Percentiles rank a stretch among this genome's conserved stretches.
Evolutionary conservation across 2,329 filamentous ascomycete species (phyloP).

Genomic region (Alternaria triticimaculans): DNA sequence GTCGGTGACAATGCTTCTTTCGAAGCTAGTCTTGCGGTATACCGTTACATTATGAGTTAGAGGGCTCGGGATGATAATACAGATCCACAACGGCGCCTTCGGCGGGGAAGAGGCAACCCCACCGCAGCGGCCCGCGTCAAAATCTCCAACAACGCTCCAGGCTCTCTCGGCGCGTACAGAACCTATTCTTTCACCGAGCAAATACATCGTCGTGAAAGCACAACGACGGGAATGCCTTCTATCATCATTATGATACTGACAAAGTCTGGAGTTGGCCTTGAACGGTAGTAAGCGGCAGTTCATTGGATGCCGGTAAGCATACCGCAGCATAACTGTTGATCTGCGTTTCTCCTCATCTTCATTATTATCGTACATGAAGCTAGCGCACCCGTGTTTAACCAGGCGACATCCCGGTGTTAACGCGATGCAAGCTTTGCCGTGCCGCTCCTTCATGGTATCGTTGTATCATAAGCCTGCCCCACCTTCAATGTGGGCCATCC

Average conservation of each 20-base stretch:
- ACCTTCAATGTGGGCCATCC: not conserved
- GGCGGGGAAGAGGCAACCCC: not conserved
- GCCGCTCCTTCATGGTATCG: too few species aligned
- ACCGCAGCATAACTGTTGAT: too few species aligned
- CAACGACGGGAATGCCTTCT: too few species aligned
- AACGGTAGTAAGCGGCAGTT: not conserved
- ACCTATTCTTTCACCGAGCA: too few species aligned
- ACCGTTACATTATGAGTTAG: not conserved
- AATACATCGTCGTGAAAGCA: too few species aligned
- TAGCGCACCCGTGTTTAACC: too few species aligned
- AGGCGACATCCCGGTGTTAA: not conserved
- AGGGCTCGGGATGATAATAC: not conserved
- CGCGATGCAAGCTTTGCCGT: too few species aligned
- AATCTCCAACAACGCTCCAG: not conserved
- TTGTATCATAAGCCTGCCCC: not conserved
- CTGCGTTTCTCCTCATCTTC: too few species aligned
- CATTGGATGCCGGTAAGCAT: not conserved
- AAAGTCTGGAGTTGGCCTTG: not conserved
- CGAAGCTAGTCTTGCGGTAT: not conserved
- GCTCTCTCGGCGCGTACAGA: too few species aligned
- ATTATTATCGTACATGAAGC: too few species aligned
- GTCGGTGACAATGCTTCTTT: not conserved
- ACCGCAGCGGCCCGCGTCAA: not conserved
- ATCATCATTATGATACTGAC: too few species aligned
- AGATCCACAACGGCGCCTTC: too few species aligned